These are phyloP conservation scores for Sclerotinia nivalis DNA, from an alignment of 2,329 filamentous ascomycete species.

Conservation along the genomic window DNA sequence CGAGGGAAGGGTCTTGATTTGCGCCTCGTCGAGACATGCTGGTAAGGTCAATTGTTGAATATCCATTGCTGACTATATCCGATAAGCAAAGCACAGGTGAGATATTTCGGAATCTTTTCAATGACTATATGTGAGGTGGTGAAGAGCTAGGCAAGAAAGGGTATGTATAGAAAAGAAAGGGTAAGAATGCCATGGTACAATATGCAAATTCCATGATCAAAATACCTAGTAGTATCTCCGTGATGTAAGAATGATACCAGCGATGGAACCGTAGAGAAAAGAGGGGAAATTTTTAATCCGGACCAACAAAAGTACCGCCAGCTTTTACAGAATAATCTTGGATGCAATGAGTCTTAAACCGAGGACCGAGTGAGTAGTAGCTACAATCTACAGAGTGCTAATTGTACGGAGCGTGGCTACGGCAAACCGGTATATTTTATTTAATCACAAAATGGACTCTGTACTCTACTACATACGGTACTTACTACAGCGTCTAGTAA, in stretches of 20 bases:
- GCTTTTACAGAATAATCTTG: too few species aligned
- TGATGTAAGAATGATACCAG: not conserved
- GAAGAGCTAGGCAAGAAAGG: not conserved
- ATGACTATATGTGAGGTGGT: not conserved
- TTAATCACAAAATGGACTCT: too few species aligned
- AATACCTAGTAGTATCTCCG: not conserved
- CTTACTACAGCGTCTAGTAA: not conserved
- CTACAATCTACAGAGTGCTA: too few species aligned
- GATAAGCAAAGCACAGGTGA: not conserved
- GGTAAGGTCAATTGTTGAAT: conserved; percentile 27
- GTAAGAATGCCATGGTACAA: not conserved
- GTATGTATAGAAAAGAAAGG: too few species aligned
- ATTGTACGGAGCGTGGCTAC: too few species aligned
- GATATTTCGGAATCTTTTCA: not conserved
- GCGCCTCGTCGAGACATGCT: conserved; percentile 51
- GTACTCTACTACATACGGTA: not conserved
- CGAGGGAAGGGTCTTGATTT: conserved; percentile 58
- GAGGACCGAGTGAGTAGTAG: too few species aligned
- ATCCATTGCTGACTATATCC: conserved; percentile 11
- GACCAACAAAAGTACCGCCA: not conserved
- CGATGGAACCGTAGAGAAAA: not conserved
- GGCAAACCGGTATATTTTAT: too few species aligned
- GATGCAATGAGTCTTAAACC: too few species aligned
- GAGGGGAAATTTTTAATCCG: not conserved
- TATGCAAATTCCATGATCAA: not conserved